Conservation (phyloP, 78 protist species). For the Dictyostelium intermedium region DNA sequence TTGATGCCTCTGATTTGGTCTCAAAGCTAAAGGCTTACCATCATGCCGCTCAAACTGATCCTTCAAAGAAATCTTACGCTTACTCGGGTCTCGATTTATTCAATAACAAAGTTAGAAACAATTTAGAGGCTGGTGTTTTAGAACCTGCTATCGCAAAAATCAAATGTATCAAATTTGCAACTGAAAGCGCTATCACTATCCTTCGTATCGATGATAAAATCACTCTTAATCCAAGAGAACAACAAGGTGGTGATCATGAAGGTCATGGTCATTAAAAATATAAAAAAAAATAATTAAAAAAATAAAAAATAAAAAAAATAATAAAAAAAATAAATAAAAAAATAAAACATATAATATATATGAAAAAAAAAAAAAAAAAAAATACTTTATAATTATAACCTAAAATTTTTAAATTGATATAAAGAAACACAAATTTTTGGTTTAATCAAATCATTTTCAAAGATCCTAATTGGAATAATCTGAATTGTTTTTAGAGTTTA, state of each 20-base stretch:
- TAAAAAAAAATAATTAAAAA: neutral
- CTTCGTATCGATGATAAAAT: constrained; percentile 98
- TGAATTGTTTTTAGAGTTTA: too few relatives aligned
- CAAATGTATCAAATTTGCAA: constrained; percentile 97
- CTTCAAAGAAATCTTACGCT: constrained; percentile 45
- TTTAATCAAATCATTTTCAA: too few relatives aligned
- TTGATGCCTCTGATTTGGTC: constrained; percentile 98
- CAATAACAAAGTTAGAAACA: constrained; percentile 89
- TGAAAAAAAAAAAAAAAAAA: neutral
- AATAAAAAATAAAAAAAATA: neutral
- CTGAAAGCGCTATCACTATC: constrained; percentile 99
- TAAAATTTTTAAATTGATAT: too few relatives aligned
- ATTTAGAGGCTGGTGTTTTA: constrained; percentile 97
- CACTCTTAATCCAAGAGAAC: constrained; percentile 84
- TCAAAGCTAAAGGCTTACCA: constrained; percentile 97
- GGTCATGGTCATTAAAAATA: constrained; percentile 41
- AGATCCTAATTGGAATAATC: too few relatives aligned
- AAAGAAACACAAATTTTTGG: too few relatives aligned
- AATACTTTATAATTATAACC: too few relatives aligned
- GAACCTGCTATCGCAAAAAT: constrained; percentile 98
- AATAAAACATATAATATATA: neutral
- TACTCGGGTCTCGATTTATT: constrained; percentile 91
- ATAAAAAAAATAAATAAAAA: neutral
- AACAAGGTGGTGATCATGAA: constrained; percentile 11
- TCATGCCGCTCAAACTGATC: constrained; percentile 91